Evolutionary conservation across 306 rosid genomes (phyloP).

Genomic region (Phaseolus lunatus): DNA sequence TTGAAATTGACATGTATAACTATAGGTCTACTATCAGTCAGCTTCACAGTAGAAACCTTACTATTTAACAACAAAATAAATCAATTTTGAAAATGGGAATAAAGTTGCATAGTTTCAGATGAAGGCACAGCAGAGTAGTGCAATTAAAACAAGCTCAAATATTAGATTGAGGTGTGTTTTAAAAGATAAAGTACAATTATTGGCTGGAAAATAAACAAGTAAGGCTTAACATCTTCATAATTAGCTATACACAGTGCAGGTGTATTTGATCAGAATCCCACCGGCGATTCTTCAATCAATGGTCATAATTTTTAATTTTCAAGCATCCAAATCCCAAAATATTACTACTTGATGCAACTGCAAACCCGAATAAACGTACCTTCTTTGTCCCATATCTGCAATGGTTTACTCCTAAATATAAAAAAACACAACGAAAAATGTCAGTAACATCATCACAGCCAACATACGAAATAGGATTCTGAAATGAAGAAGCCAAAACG

Average conservation of each 20-base stretch:
- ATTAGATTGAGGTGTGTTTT: not conserved
- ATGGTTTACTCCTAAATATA: conserved; percentile 83
- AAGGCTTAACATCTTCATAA: not conserved
- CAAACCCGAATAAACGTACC: conserved; percentile 55
- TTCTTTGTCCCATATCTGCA: conserved; percentile 99
- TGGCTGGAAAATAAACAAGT: not conserved
- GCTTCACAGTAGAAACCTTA: not conserved
- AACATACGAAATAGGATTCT: not conserved
- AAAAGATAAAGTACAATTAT: not conserved
- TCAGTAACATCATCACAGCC: conserved; percentile 42
- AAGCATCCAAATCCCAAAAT: not conserved
- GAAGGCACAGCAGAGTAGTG: conserved; percentile 1
- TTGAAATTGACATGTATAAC: not conserved
- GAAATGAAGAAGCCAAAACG: conserved; percentile 18
- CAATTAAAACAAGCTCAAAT: conserved; percentile 19
- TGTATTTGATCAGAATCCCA: not conserved
- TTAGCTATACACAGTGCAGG: not conserved
- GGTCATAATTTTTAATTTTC: not conserved
- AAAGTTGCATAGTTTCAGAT: not conserved
- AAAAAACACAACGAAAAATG: conserved; percentile 13
- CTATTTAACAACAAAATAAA: not conserved
- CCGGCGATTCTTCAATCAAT: not conserved
- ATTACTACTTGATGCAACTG: not conserved
- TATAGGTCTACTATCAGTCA: not conserved
- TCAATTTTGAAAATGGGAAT: not conserved